These are phyloP conservation scores for Tylopilus balloui DNA, from an alignment of 768 basidiomycete species.

Conservation along the genomic window DNA sequence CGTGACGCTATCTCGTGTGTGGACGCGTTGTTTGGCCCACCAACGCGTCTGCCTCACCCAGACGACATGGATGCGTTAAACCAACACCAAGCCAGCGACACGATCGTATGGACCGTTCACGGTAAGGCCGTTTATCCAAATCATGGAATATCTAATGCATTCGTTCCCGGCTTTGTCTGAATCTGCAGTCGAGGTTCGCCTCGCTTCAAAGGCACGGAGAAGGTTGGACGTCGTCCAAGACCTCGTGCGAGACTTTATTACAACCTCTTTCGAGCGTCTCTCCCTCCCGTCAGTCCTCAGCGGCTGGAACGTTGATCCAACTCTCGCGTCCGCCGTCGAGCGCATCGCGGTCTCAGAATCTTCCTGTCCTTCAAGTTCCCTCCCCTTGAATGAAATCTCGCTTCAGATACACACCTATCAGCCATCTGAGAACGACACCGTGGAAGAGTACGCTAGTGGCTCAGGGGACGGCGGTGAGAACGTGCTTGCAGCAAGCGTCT, in stretches of 20 bases:
- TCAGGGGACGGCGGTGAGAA: slow-evolving; percentile 55
- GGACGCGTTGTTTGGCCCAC: slow-evolving; percentile 50
- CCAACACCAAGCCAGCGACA: slow-evolving; percentile 3
- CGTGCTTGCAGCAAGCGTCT: slow-evolving; percentile 84
- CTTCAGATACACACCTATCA: slow-evolving; percentile 90
- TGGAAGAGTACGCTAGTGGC: slow-evolving; percentile 69
- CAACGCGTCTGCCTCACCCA: slow-evolving; percentile 15
- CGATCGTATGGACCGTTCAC: slow-evolving; percentile 59
- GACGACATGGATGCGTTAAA: slow-evolving; percentile 14
- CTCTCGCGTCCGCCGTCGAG: slow-evolving; percentile 72
- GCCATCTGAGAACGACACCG: slow-evolving; percentile 59
- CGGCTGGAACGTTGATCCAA: slow-evolving; percentile 76
- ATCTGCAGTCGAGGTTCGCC: slow-evolving; percentile 76
- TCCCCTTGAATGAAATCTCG: slow-evolving; percentile 52
- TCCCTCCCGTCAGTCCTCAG: slow-evolving; percentile 64
- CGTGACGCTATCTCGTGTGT: slow-evolving; percentile 33
- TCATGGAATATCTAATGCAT: neutral
- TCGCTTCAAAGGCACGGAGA: slow-evolving; percentile 61
- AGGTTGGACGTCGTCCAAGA: slow-evolving; percentile 73
- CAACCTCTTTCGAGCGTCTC: slow-evolving; percentile 58
- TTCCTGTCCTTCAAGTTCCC: slow-evolving; percentile 51
- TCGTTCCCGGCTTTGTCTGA: neutral
- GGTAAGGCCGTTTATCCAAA: slow-evolving; percentile 35
- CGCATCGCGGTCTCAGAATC: slow-evolving; percentile 70
- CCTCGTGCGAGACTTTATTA: slow-evolving; percentile 54